These are phyloP conservation scores for Eimeria maxima DNA, from an alignment of 169 alveolate genomes.

Conservation along the genomic window DNA sequence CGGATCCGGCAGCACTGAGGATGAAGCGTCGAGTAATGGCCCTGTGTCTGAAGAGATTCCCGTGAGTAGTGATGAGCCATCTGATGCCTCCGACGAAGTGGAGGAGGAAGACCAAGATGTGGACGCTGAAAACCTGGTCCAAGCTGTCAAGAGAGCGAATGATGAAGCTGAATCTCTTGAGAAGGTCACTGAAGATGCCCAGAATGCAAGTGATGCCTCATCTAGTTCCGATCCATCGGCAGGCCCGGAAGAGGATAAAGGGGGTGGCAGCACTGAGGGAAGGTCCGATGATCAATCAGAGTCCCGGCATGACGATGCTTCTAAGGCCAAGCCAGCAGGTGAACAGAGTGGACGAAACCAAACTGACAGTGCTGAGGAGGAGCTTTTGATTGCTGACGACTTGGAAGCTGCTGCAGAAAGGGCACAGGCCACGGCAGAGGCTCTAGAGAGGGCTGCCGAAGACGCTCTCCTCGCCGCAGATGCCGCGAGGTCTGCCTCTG, in stretches of 20 bases:
- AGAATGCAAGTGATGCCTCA: neutral
- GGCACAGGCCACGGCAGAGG: conserved; percentile 45
- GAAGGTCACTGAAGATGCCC: neutral
- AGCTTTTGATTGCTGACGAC: conserved; percentile 27
- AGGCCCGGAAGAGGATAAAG: neutral
- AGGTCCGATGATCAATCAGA: neutral
- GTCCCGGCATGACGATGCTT: neutral
- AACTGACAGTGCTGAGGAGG: neutral
- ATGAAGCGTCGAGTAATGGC: neutral
- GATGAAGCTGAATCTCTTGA: conserved; percentile 23
- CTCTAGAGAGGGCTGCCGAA: conserved; percentile 54
- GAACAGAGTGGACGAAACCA: neutral
- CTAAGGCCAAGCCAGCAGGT: neutral
- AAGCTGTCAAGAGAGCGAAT: conserved; percentile 9
- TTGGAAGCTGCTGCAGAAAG: conserved; percentile 51
- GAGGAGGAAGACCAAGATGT: neutral
- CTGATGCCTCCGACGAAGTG: neutral
- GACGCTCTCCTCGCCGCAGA: conserved; percentile 38
- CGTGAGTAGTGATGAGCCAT: neutral
- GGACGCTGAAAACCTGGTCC: neutral
- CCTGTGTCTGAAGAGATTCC: neutral
- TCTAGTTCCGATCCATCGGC: neutral
- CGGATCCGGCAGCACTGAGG: neutral
- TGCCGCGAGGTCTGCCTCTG: conserved; percentile 13
- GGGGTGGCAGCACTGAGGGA: neutral